These are phyloP conservation scores for Neocallimastix lanati DNA, from an alignment of 192 early-diverging fungal species.

Conservation along the genomic window DNA sequence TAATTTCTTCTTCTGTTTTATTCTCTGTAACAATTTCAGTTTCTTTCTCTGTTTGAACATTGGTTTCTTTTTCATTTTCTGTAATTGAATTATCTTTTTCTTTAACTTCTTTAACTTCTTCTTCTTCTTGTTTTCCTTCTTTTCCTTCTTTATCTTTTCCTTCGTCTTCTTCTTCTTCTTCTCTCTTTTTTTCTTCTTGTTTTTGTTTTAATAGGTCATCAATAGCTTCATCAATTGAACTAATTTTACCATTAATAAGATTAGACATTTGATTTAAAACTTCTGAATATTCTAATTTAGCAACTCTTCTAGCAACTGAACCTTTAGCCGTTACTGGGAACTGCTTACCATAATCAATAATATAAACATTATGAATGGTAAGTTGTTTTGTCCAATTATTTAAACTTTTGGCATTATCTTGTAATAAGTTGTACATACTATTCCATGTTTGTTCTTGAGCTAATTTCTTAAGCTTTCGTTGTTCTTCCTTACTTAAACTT, in stretches of 20 bases:
- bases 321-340: background rate
- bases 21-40: too few species aligned
- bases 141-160: too few species aligned
- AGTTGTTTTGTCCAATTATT: background rate
- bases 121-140: too few species aligned
- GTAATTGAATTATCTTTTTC: too few species aligned
- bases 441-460: background rate
- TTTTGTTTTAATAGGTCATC: background rate
- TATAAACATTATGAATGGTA: background rate
- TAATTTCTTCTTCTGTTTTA: too few species aligned
- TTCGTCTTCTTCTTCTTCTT: too few species aligned
- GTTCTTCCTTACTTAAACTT: background rate
- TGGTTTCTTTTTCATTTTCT: too few species aligned
- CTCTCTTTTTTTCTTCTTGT: too few species aligned
- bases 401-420: background rate
- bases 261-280: background rate
- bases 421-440: background rate
- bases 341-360: background rate
- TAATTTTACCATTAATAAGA: background rate
- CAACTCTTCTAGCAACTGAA: background rate
- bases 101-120: too few species aligned
- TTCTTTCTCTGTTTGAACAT: too few species aligned
- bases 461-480: background rate
- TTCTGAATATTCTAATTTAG: background rate
- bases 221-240: background rate